These are phyloP conservation scores for Pterocarpus santalinus DNA, from an alignment of 306 rosid species.

Conservation along the genomic window DNA sequence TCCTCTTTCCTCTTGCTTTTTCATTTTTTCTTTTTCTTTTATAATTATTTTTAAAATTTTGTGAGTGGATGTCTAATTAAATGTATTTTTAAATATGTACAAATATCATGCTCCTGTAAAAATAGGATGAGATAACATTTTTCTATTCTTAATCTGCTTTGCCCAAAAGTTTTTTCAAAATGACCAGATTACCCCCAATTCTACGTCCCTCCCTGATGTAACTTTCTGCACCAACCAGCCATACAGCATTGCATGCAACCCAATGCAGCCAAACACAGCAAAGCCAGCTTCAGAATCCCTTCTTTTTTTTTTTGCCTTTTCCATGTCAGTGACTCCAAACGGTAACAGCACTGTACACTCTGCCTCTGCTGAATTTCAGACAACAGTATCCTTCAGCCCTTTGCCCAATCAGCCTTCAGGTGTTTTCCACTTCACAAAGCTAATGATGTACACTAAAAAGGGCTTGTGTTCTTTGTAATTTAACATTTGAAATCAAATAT, in stretches of 20 bases:
- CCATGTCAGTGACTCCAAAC: slow-evolving; percentile 61
- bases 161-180: background rate
- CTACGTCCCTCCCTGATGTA: slow-evolving; percentile 45
- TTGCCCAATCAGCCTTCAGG: slow-evolving; percentile 60
- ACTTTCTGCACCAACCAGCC: slow-evolving; percentile 40
- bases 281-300: slow-evolving; percentile 38
- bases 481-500: no score
- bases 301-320: slow-evolving; percentile 41
- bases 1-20: no score
- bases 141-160: background rate
- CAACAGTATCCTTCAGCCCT: slow-evolving; percentile 36
- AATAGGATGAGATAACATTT: no score
- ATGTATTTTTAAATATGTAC: no score
- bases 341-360: slow-evolving; percentile 54
- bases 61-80: no score
- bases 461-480: no score
- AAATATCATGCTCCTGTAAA: no score
- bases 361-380: slow-evolving; percentile 53
- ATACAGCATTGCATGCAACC: slow-evolving; percentile 45
- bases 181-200: slow-evolving; percentile 46
- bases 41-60: no score
- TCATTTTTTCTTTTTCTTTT: no score
- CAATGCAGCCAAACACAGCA: slow-evolving; percentile 49
- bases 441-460: no score
- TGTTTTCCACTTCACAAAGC: slow-evolving; percentile 51